Percentiles rank a stretch among this genome's conserved stretches.
phyloP scores from a whole-genome alignment of 2,329 filamentous ascomycete genomes.

The Fulvia fulva region DNA sequence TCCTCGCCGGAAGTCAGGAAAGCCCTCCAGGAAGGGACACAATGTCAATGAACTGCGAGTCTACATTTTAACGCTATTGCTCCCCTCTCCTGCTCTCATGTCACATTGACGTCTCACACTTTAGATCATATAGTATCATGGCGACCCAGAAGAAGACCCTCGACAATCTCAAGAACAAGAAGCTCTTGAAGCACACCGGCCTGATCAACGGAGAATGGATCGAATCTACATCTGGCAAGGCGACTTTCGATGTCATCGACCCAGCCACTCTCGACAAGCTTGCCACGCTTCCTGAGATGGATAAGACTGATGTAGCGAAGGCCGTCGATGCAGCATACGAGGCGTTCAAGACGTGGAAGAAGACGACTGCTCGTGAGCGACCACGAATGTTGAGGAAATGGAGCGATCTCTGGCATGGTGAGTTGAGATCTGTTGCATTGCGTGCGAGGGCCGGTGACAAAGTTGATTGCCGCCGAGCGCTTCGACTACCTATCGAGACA shows the following conservation, averaged over 20 bases:
- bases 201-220: constrained; percentile 28
- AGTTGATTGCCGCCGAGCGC: no score
- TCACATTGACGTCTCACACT: not conserved
- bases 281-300: constrained; percentile 26
- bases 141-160: constrained; percentile 13
- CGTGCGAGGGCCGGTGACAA: no score
- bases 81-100: not conserved
- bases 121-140: constrained; percentile 3
- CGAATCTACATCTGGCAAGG: constrained; percentile 42
- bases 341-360: constrained; percentile 23
- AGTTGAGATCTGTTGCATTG: not conserved
- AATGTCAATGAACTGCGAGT: not conserved
- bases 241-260: constrained; percentile 27
- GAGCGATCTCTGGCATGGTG: constrained; percentile 24
- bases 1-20: not conserved
- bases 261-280: constrained; percentile 21
- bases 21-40: not conserved
- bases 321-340: constrained; percentile 22
- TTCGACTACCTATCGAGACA: no score
- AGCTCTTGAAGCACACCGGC: constrained; percentile 18
- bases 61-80: not conserved
- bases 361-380: constrained; percentile 22
- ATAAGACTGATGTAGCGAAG: constrained; percentile 15
- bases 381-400: constrained; percentile 28
- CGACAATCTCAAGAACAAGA: constrained; percentile 17